Evolutionary conservation across 2,329 filamentous ascomycete species (phyloP).

Genomic region (Dactylellina sp.): DNA sequence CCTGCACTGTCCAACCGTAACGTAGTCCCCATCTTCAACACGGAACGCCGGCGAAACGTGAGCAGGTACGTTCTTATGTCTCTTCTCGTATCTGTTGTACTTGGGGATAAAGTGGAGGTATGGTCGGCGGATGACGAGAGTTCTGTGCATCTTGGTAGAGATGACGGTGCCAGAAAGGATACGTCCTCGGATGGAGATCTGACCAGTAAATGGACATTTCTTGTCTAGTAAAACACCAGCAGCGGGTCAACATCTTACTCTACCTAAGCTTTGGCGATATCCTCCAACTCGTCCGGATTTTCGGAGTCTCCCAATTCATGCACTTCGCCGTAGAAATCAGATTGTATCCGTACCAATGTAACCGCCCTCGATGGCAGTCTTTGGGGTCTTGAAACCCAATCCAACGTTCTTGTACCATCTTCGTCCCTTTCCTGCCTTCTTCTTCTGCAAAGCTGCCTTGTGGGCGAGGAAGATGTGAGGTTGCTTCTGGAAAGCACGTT

Average conservation of each 20-base stretch:
- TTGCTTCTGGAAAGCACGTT: slow-evolving; percentile 99
- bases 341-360: slow-evolving; percentile 80
- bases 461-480: slow-evolving; percentile 99
- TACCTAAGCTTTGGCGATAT: slow-evolving; percentile 12
- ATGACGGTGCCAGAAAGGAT: slow-evolving; percentile 99
- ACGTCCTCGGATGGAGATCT: slow-evolving; percentile 99
- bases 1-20: slow-evolving; percentile 99
- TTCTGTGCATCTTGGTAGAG: slow-evolving; percentile 99
- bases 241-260: slow-evolving; percentile 32
- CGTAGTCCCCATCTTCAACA: slow-evolving; percentile 99
- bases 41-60: slow-evolving; percentile 99
- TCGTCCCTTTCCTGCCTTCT: slow-evolving; percentile 89
- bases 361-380: slow-evolving; percentile 96
- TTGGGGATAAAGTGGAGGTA: slow-evolving; percentile 99
- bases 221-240: slow-evolving; percentile 76
- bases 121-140: slow-evolving; percentile 98
- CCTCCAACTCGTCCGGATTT: slow-evolving; percentile 4
- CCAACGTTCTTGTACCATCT: slow-evolving; percentile 99
- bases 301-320: slow-evolving; percentile 7
- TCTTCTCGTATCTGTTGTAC: slow-evolving; percentile 99
- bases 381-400: slow-evolving; percentile 98
- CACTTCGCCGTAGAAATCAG: slow-evolving; percentile 39
- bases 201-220: slow-evolving; percentile 99
- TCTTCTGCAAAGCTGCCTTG: slow-evolving; percentile 88
- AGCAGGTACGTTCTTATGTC: slow-evolving; percentile 99